These are phyloP conservation scores for Stephanodiscus minutulus DNA, from an alignment of 108 stramenopile genomes.

Conservation along the genomic window DNA sequence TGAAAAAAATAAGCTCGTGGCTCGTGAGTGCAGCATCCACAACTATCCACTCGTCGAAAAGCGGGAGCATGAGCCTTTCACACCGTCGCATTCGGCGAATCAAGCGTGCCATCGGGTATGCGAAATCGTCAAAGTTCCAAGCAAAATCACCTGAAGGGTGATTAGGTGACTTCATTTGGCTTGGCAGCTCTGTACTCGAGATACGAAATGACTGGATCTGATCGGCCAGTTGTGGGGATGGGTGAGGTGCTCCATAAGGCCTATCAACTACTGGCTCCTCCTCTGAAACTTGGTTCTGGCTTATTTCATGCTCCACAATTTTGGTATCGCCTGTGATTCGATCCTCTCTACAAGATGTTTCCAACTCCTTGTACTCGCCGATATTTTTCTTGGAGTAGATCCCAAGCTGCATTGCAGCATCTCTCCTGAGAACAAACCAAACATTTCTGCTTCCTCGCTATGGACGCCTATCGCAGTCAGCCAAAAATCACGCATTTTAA, in stretches of 20 bases:
- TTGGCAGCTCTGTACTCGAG: background rate
- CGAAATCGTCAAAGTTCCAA: constrained; percentile 37
- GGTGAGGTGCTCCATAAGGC: too few relatives aligned
- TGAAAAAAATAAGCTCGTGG: constrained; percentile 82
- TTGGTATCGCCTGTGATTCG: background rate
- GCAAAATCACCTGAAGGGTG: constrained; percentile 1
- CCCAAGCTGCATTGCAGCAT: constrained; percentile 84
- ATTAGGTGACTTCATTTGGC: constrained; percentile 6
- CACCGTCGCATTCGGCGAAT: constrained; percentile 88
- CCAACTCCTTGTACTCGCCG: constrained; percentile 5
- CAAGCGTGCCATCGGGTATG: constrained; percentile 67
- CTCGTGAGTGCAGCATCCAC: constrained; percentile 86
- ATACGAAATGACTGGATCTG: background rate
- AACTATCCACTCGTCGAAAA: constrained; percentile 69
- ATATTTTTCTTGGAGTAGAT: constrained; percentile 29
- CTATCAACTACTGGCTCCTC: background rate
- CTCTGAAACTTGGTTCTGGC: background rate
- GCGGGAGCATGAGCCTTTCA: constrained; percentile 70
- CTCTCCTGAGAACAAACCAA: constrained; percentile 79
- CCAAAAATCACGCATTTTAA: constrained; percentile 67
- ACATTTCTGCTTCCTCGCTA: constrained; percentile 70
- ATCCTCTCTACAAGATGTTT: background rate
- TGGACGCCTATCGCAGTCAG: constrained; percentile 64
- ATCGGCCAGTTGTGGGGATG: background rate
- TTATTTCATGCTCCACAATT: background rate